Conservation (phyloP, 805 yeast genomes). For the Cyberlindnera misumaiensis region DNA sequence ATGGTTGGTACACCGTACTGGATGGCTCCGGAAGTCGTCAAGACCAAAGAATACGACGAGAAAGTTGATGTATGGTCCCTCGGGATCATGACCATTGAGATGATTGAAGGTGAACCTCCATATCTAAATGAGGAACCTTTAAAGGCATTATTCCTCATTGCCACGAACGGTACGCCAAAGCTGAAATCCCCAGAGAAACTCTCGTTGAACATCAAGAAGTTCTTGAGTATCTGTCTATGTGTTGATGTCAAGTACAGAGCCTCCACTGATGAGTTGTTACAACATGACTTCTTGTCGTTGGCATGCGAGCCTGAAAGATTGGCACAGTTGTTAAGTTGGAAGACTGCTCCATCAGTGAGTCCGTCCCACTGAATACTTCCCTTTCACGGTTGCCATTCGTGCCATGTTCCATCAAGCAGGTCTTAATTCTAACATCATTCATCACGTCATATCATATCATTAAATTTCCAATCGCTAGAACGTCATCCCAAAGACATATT, state of each 20-base stretch:
- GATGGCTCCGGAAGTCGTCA: slow-evolving; percentile 99
- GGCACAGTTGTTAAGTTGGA: slow-evolving; percentile 52
- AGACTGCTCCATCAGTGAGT: slow-evolving; percentile 9
- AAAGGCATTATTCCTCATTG: slow-evolving; percentile 88
- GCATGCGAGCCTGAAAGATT: slow-evolving; percentile 57
- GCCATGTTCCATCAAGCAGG: too few species aligned
- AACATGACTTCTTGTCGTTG: slow-evolving; percentile 63
- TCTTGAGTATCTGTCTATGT: slow-evolving; percentile 84
- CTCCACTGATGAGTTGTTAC: slow-evolving; percentile 76
- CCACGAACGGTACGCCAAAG: slow-evolving; percentile 95
- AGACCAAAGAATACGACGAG: slow-evolving; percentile 91
- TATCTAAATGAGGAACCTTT: slow-evolving; percentile 94
- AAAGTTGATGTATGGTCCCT: slow-evolving; percentile 98
- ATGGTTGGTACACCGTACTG: slow-evolving; percentile 99
- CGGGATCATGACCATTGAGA: slow-evolving; percentile 97
- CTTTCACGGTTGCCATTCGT: too few species aligned
- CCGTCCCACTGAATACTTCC: too few species aligned
- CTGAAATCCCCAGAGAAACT: slow-evolving; percentile 83
- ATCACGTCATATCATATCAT: slow-evolving; percentile 3
- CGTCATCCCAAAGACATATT: slow-evolving; percentile 15
- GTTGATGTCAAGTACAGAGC: slow-evolving; percentile 93
- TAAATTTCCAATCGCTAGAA: slow-evolving; percentile 24
- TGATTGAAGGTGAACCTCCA: slow-evolving; percentile 99
- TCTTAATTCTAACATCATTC: background rate
- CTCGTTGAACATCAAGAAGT: slow-evolving; percentile 72